Evolutionary conservation across 148 eudicot species (phyloP).

Genomic region (Rhododendron mucronatum): DNA sequence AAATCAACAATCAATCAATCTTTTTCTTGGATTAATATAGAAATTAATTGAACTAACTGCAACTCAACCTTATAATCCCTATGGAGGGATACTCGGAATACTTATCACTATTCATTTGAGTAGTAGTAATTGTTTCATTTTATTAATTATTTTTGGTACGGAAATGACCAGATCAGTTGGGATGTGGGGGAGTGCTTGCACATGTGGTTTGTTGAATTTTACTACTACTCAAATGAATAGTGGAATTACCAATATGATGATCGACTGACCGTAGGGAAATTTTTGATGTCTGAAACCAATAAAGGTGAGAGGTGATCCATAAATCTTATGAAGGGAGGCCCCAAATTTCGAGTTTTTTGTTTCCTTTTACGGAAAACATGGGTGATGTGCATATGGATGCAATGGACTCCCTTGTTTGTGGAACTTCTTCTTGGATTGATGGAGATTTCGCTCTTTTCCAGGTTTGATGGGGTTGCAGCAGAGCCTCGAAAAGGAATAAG

Average conservation of each 20-base stretch:
- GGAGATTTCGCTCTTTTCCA: constrained; percentile 24
- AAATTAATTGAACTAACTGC: too few species aligned
- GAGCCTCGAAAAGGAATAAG: constrained; percentile 95
- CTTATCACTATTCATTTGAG: too few species aligned
- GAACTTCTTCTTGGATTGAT: constrained; percentile 11
- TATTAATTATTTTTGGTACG: too few species aligned
- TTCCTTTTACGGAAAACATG: not conserved
- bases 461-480: constrained; percentile 87
- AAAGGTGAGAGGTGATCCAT: not conserved
- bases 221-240: not conserved
- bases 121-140: too few species aligned
- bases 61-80: too few species aligned
- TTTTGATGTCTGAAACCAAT: constrained; percentile 10
- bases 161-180: too few species aligned
- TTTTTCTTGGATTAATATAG: too few species aligned
- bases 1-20: too few species aligned
- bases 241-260: not conserved
- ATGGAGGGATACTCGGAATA: too few species aligned
- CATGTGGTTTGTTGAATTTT: not conserved
- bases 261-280: not conserved
- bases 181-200: too few species aligned
- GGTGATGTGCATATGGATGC: not conserved
- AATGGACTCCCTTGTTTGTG: not conserved
- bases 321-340: not conserved
- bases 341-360: not conserved